Conservation (phyloP, 495 filamentous ascomycete genomes). For the Aspergillus funiculosus region DNA sequence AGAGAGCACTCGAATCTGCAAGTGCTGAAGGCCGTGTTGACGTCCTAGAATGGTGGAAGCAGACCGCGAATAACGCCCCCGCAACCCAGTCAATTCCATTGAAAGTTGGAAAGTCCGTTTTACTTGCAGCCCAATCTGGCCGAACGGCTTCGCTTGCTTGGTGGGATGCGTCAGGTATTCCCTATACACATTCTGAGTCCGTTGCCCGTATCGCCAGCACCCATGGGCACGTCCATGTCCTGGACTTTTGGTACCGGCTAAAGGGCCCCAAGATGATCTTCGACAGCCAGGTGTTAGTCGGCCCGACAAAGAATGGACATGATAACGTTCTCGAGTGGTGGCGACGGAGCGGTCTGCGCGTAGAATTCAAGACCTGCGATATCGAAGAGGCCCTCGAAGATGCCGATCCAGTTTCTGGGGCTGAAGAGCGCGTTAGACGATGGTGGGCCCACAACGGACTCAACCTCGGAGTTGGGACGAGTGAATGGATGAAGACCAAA, state of each 20-base stretch:
- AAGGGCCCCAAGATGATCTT: constrained; percentile 81
- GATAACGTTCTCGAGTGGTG: constrained; percentile 87
- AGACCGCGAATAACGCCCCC: constrained; percentile 40
- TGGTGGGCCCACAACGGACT: constrained; percentile 93
- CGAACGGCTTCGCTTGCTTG: constrained; percentile 65
- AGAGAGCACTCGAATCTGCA: constrained; percentile 78
- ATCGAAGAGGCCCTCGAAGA: constrained; percentile 93
- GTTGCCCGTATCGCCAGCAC: constrained; percentile 78
- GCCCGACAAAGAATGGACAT: constrained; percentile 80
- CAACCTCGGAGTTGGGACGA: constrained; percentile 77
- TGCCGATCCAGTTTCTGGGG: constrained; percentile 55
- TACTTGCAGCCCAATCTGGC: constrained; percentile 73
- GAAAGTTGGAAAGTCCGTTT: constrained; percentile 74
- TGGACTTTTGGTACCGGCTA: constrained; percentile 73
- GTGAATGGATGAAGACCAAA: constrained; percentile 90
- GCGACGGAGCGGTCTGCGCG: constrained; percentile 65
- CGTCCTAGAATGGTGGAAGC: constrained; percentile 88
- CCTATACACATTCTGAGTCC: constrained; percentile 64
- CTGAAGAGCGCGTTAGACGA: constrained; percentile 60
- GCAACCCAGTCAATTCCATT: constrained; percentile 45
- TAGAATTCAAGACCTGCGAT: constrained; percentile 93
- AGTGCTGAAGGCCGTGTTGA: constrained; percentile 73
- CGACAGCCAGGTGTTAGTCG: constrained; percentile 82
- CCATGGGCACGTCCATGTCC: constrained; percentile 78
- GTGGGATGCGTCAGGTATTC: constrained; percentile 75